Percentiles rank a stretch among this genome's conserved stretches.
These are phyloP conservation scores for Rhytidiadelphus loreus DNA, from an alignment of 225 moss, liverwort and hornwort genomes.

Conservation along the genomic window DNA sequence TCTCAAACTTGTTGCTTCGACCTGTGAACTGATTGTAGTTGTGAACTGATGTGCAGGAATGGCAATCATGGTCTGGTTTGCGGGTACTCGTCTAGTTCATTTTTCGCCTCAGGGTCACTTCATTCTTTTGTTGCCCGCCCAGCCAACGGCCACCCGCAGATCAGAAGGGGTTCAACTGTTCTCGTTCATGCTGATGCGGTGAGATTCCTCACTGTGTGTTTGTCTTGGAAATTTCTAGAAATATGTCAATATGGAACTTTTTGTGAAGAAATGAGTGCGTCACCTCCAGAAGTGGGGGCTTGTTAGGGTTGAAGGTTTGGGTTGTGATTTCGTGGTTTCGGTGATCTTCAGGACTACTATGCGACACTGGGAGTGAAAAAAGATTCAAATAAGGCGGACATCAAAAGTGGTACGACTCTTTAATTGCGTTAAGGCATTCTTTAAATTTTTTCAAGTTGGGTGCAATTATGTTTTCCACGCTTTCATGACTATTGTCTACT, in stretches of 20 bases:
- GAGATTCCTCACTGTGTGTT: not conserved
- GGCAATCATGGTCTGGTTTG: constrained; percentile 9
- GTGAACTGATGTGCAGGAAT: constrained; percentile 19
- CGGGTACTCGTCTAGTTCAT: constrained; percentile 20
- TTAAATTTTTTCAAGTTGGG: not conserved
- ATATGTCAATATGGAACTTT: not conserved
- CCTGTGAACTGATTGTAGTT: not conserved
- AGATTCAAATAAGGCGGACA: constrained; percentile 68
- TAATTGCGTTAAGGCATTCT: not conserved
- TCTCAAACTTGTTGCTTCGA: not conserved
- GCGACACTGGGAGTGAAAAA: constrained; percentile 75
- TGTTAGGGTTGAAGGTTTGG: not conserved
- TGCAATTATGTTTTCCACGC: not conserved
- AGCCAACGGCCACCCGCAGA: constrained; percentile 1
- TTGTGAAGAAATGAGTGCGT: not conserved
- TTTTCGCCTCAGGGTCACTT: constrained; percentile 20
- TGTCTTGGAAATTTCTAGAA: not conserved
- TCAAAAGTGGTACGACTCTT: constrained; percentile 59
- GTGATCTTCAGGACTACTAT: constrained; percentile 63
- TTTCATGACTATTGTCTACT: not conserved
- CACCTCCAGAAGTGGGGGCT: not conserved
- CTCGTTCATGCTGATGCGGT: constrained; percentile 44
- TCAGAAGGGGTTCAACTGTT: constrained; percentile 13
- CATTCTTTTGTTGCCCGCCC: constrained; percentile 25
- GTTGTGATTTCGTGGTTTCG: not conserved